phyloP scores from a whole-genome alignment of 352 stramenopile species.

The Pythium monospermum region DNA sequence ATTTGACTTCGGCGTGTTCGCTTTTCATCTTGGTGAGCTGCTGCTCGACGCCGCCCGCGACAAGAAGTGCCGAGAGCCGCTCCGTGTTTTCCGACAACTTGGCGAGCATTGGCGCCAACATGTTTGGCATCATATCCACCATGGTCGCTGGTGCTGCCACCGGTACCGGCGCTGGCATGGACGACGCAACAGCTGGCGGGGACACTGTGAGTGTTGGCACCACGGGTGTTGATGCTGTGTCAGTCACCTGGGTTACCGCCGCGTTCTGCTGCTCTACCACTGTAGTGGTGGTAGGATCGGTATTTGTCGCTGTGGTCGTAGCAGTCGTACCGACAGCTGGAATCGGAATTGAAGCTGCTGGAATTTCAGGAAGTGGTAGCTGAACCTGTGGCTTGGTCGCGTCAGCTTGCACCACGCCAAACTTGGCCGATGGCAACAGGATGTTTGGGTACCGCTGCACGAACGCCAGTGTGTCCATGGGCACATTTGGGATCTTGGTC shows the following conservation, averaged over 20 bases:
- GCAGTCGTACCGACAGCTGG: conserved; percentile 3
- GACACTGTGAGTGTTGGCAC: too few relatives aligned
- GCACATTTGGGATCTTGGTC: conserved; percentile 19
- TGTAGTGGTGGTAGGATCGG: too few relatives aligned
- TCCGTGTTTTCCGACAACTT: conserved; percentile 39
- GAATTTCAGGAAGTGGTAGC: not conserved
- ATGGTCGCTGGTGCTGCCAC: conserved; percentile 5
- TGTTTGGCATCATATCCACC: conserved; percentile 24
- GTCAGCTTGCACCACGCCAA: conserved; percentile 14
- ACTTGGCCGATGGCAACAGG: conserved; percentile 33
- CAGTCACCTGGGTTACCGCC: not conserved
- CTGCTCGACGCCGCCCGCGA: conserved; percentile 63
- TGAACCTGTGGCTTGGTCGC: not conserved
- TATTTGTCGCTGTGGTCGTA: conserved; percentile 2
- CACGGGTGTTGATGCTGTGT: not conserved
- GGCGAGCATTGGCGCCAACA: conserved; percentile 29
- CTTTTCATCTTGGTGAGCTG: conserved; percentile 68
- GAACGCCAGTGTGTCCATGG: conserved; percentile 34
- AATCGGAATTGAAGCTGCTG: too few relatives aligned
- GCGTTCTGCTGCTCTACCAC: not conserved
- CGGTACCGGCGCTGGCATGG: not conserved
- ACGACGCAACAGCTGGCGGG: not conserved
- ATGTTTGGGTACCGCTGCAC: conserved; percentile 62
- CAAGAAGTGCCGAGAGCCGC: conserved; percentile 47
- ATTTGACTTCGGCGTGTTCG: conserved; percentile 64